These are phyloP conservation scores for Scenedesmus sp. DNA, from an alignment of 163 green algal genomes.

Conservation along the genomic window DNA sequence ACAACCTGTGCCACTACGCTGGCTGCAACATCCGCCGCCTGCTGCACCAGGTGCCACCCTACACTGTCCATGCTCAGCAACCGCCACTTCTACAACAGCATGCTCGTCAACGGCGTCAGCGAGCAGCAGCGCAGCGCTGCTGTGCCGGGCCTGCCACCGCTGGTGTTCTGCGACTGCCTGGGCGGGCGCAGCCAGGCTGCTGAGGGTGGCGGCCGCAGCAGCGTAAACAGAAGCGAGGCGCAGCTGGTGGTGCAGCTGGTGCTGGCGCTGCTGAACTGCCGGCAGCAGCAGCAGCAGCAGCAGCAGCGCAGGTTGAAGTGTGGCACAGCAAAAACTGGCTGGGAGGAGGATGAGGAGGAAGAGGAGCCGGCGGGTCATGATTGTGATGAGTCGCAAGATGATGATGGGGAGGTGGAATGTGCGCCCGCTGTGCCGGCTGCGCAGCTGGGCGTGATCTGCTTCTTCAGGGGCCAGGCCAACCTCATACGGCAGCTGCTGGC, in stretches of 20 bases:
- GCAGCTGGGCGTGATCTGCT: slow-evolving; percentile 83
- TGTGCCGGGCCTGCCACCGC: slow-evolving; percentile 69
- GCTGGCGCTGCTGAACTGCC: slow-evolving; percentile 55
- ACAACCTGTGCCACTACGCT: too few species aligned
- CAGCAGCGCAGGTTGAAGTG: not conserved
- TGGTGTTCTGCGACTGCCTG: slow-evolving; percentile 73
- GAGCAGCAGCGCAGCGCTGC: slow-evolving; percentile 67
- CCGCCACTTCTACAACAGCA: slow-evolving; percentile 83
- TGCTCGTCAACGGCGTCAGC: slow-evolving; percentile 81
- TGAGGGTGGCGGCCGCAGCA: slow-evolving; percentile 18
- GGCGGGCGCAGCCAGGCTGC: slow-evolving; percentile 51
- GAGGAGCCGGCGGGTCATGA: not conserved
- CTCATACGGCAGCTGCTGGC: slow-evolving; percentile 44
- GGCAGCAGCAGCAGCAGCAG: slow-evolving; percentile 17
- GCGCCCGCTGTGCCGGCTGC: not conserved
- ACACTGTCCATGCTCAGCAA: slow-evolving; percentile 79
- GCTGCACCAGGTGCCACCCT: slow-evolving; percentile 79
- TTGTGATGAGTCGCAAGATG: not conserved
- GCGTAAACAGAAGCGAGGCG: slow-evolving; percentile 52
- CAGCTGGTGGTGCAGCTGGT: slow-evolving; percentile 57
- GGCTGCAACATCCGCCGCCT: not conserved
- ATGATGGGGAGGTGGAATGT: not conserved
- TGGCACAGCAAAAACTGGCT: not conserved
- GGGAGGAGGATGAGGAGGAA: not conserved
- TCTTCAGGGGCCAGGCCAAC: slow-evolving; percentile 83